Evolutionary conservation across 257 asterid species (phyloP).

Genomic region (Galeopsis tetrahit): DNA sequence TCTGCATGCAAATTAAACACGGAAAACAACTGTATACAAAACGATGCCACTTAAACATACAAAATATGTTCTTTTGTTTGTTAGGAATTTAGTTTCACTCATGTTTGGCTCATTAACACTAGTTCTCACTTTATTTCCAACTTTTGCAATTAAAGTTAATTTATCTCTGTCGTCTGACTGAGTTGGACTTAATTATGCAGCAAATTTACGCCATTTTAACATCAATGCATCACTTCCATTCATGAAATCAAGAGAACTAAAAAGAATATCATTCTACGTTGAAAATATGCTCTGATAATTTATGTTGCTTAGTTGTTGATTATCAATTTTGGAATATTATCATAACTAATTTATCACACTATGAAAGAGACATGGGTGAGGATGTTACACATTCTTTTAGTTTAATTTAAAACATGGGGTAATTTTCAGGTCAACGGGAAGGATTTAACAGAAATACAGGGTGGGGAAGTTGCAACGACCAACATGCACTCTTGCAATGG

Average conservation of each 20-base stretch:
- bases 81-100: neutral
- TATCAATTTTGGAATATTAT: neutral
- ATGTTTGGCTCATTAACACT: neutral
- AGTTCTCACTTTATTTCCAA: neutral
- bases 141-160: no score
- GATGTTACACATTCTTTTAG: no score
- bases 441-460: constrained; percentile 53
- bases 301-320: neutral
- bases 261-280: no score
- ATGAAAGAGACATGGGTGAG: no score
- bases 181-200: no score
- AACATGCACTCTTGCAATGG: constrained; percentile 69
- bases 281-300: neutral
- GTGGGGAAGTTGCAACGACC: constrained; percentile 76
- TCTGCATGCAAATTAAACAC: neutral
- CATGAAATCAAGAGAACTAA: neutral
- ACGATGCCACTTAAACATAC: neutral
- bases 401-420: constrained; percentile 2
- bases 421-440: constrained; percentile 65
- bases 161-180: no score
- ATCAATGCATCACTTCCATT: neutral
- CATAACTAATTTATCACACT: neutral
- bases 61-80: neutral
- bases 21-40: neutral
- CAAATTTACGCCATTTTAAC: no score